Percentiles rank a stretch among this genome's conserved stretches.
These are phyloP conservation scores for Leccinellum rugosiceps DNA, from an alignment of 768 basidiomycete species.

Conservation along the genomic window DNA sequence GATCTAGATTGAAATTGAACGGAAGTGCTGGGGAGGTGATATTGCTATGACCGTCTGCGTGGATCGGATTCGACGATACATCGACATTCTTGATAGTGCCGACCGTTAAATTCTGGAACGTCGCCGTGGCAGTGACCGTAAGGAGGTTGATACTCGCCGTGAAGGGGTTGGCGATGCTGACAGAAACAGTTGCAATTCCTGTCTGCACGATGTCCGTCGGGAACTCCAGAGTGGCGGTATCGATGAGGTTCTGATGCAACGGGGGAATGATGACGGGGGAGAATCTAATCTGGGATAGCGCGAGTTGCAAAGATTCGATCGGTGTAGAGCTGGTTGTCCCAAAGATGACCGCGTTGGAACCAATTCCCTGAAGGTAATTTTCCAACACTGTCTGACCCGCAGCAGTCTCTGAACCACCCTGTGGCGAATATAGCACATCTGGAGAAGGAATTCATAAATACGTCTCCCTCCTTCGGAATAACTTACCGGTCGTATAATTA, in stretches of 20 bases:
- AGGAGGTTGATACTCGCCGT: constrained; percentile 67
- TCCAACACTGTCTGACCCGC: constrained; percentile 58
- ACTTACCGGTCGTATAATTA: constrained; percentile 51
- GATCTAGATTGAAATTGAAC: constrained; percentile 62
- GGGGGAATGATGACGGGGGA: constrained; percentile 64
- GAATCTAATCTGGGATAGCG: constrained; percentile 57
- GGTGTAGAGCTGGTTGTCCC: constrained; percentile 55
- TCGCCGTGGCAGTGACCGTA: constrained; percentile 50
- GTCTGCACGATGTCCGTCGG: constrained; percentile 60
- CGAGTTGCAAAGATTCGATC: constrained; percentile 57
- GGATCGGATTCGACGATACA: constrained; percentile 53
- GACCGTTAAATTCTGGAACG: constrained; percentile 51
- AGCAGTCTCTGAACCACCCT: constrained; percentile 44
- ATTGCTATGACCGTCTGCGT: constrained; percentile 54
- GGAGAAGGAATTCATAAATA: constrained; percentile 2
- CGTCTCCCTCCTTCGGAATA: not conserved
- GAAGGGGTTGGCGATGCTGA: constrained; percentile 65
- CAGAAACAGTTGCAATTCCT: constrained; percentile 54
- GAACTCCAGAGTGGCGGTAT: constrained; percentile 53
- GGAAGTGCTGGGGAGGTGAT: constrained; percentile 57
- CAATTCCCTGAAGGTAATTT: constrained; percentile 65
- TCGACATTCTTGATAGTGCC: constrained; percentile 59
- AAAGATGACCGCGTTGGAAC: constrained; percentile 51
- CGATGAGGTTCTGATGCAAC: constrained; percentile 59
- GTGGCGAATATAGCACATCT: constrained; percentile 63